phyloP scores from a whole-genome alignment of 2,329 filamentous ascomycete genomes.

The Ilyonectria destructans region DNA sequence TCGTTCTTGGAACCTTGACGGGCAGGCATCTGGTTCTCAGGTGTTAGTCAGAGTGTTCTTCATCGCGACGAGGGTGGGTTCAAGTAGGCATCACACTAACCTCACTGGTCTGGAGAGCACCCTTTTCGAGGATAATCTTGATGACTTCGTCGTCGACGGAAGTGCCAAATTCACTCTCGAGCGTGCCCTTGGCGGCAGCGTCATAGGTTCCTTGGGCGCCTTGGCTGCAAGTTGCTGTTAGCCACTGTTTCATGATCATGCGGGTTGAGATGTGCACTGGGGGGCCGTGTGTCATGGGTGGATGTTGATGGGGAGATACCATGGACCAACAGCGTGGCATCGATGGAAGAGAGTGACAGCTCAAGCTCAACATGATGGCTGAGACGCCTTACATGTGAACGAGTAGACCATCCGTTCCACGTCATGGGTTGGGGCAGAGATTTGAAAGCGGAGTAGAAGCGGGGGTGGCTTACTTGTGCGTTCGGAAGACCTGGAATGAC shows the following conservation, averaged over 20 bases:
- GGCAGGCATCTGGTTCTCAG: constrained; percentile 62
- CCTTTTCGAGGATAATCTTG: constrained; percentile 84
- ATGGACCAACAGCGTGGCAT: not conserved
- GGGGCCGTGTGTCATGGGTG: not conserved
- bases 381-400: constrained; percentile 2
- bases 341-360: not conserved
- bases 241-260: constrained; percentile 5
- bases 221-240: constrained; percentile 71
- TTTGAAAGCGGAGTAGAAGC: constrained; percentile 17
- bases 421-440: not conserved
- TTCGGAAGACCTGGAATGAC: constrained; percentile 90
- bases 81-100: constrained; percentile 55
- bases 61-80: not conserved
- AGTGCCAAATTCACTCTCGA: constrained; percentile 93
- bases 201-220: constrained; percentile 88
- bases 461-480: constrained; percentile 81
- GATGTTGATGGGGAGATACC: not conserved
- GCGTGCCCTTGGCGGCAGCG: constrained; percentile 79
- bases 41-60: constrained; percentile 21
- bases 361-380: not conserved
- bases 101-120: constrained; percentile 75
- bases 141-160: constrained; percentile 85
- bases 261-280: not conserved
- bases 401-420: not conserved
- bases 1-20: constrained; percentile 71